phyloP scores from a whole-genome alignment of 805 yeast genomes.

The Starmerella sirachaensis region DNA sequence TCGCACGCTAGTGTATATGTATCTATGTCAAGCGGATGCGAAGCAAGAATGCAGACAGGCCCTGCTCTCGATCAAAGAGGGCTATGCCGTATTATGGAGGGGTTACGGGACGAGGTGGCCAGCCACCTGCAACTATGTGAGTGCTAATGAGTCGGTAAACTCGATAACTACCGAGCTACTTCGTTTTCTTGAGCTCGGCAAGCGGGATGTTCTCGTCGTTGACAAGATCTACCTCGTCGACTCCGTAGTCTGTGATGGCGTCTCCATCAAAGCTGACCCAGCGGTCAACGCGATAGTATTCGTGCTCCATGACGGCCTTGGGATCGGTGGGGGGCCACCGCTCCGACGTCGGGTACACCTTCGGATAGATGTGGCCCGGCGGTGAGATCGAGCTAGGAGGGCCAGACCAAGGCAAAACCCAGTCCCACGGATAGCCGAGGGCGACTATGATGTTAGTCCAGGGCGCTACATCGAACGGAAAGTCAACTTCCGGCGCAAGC shows the following conservation, averaged over 20 bases:
- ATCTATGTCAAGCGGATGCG: too few relatives aligned
- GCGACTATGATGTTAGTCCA: constrained; percentile 40
- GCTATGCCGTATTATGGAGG: too few relatives aligned
- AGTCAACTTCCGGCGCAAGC: constrained; percentile 32
- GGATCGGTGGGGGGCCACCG: constrained; percentile 86
- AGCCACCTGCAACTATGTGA: too few relatives aligned
- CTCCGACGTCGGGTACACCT: constrained; percentile 42
- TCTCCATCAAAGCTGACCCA: constrained; percentile 85
- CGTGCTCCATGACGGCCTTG: constrained; percentile 18
- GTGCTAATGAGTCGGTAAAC: too few relatives aligned
- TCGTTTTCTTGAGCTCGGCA: background rate
- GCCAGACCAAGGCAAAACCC: constrained; percentile 62
- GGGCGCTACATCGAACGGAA: constrained; percentile 72
- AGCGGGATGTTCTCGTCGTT: constrained; percentile 6
- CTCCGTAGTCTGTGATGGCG: constrained; percentile 72
- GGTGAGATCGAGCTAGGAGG: too few relatives aligned
- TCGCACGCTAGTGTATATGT: too few relatives aligned
- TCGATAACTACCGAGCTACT: too few relatives aligned
- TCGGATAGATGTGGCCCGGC: constrained; percentile 47
- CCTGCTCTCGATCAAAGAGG: too few relatives aligned
- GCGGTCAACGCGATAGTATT: constrained; percentile 32
- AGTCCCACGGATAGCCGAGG: constrained; percentile 43
- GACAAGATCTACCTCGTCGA: constrained; percentile 36
- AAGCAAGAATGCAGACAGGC: too few relatives aligned
- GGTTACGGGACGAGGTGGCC: too few relatives aligned